Evolutionary conservation across 345 rosid genomes (phyloP), one percentile per base, ranked within the genome.

Genomic region (Aquilaria malaccensis): DNA sequence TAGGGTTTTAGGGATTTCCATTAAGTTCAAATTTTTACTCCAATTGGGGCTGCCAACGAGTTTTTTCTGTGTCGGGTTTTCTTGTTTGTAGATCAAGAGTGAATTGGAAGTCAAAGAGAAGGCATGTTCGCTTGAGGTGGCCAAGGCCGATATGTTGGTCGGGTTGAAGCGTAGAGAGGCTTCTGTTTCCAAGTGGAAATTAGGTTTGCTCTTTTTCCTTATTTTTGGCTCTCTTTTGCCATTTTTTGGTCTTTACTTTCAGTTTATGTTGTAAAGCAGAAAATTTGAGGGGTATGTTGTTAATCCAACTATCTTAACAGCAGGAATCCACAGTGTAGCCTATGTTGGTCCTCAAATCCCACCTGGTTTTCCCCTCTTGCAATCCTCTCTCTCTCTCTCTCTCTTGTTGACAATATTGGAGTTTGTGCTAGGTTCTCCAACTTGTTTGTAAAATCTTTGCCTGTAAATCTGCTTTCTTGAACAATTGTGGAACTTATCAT

Each of bases 131-230:
- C 69, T 85, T 45, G 80, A 77, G 67, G 77, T 79, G 7, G 67
- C 70, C 7, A 85, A 86, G 80, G 75, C 74, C 49, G 83, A 81
- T 65, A 55, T 91, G 74, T 68, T 83, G 66, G 14, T 74, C 30
- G 89, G 85, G 10, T 73, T 80, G 69, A 88, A 79, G 76, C 79
- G 75, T n/a, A 81, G 67, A 55, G 85, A 83, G 68, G 62, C 70
- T 64, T 77, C 68, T 79, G 45, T 86, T 55, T 71, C 69, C 63
- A 75, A 74, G 68, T 54, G 78, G 55, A 86, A 82, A 68, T 70
- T 84, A 37, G 84, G 97, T 78, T 9, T 47, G 84, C 67, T 9
- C 3, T 30, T 63, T 11, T 66, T 70, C 65, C 50, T 37, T 32
- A 32, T n/a, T 22, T 58, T 11, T 45, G 30, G 29, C 13, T 46